Conservation (phyloP, 176 grass and related monocot genomes). For the Pontederia paniculata region DNA sequence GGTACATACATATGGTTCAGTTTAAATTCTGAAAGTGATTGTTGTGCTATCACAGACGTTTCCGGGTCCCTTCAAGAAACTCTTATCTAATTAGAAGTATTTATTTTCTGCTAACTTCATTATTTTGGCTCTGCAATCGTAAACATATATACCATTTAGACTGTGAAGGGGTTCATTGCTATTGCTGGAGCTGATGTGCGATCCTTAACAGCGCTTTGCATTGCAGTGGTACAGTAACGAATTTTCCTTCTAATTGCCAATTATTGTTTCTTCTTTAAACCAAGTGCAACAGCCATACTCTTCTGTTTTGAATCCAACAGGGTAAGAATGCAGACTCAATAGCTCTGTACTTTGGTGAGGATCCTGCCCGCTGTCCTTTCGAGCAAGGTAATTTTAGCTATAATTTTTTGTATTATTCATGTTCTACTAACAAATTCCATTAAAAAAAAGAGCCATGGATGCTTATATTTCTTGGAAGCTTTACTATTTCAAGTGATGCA, state of each 20-base stretch:
- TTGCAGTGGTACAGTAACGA: conserved; percentile 62
- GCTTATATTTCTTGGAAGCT: background rate
- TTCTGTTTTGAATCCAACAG: conserved; percentile 30
- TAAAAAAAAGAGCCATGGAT: background rate
- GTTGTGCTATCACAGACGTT: too few relatives aligned
- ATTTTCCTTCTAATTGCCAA: conserved; percentile 11
- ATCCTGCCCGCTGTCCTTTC: conserved; percentile 76
- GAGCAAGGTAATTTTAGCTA: conserved; percentile 64
- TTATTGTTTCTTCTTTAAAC: conserved; percentile 18
- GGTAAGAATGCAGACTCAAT: conserved; percentile 76
- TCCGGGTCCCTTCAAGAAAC: too few relatives aligned
- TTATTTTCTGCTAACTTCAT: background rate
- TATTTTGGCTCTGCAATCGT: conserved; percentile 1
- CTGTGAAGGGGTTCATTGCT: conserved; percentile 73
- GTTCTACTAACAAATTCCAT: too few relatives aligned
- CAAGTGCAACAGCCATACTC: conserved; percentile 8
- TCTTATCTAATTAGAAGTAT: background rate
- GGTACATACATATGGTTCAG: conserved; percentile 25
- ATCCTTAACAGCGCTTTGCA: conserved; percentile 55
- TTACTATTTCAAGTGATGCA: too few relatives aligned
- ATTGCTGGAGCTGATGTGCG: conserved; percentile 64
- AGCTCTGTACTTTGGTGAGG: conserved; percentile 84
- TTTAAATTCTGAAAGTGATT: conserved; percentile 1
- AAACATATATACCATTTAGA: conserved; percentile 41
- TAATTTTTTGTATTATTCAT: background rate